These are phyloP conservation scores for Solanum pennellii DNA, from an alignment of 257 asterid species.

Conservation along the genomic window DNA sequence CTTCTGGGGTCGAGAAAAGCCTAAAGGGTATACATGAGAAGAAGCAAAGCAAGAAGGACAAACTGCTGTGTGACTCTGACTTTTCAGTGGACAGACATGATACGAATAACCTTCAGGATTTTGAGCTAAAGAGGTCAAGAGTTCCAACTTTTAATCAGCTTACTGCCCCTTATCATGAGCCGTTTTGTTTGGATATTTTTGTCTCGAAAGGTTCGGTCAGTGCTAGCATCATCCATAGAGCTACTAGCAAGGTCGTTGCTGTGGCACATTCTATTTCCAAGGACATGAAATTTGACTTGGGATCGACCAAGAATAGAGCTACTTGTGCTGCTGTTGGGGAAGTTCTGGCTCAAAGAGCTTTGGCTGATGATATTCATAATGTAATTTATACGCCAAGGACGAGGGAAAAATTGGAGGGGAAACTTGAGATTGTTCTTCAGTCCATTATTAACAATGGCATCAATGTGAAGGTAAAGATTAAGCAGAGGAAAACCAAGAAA, in stretches of 20 bases:
- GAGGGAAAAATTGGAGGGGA: slow-evolving; percentile 65
- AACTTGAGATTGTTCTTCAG: slow-evolving; percentile 57
- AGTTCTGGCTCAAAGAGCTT: slow-evolving; percentile 65
- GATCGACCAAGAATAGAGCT: slow-evolving; percentile 55
- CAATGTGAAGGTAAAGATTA: slow-evolving; percentile 64
- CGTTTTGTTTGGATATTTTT: slow-evolving; percentile 69
- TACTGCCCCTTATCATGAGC: slow-evolving; percentile 78
- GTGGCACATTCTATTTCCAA: slow-evolving; percentile 80
- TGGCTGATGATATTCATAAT: slow-evolving; percentile 79
- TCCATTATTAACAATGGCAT: slow-evolving; percentile 53
- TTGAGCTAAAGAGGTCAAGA: slow-evolving; percentile 31
- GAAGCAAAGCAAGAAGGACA: slow-evolving; percentile 18
- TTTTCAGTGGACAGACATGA: not conserved
- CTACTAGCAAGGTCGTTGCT: slow-evolving; percentile 78
- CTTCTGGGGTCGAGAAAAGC: slow-evolving; percentile 8
- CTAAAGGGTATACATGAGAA: slow-evolving; percentile 10
- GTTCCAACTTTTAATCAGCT: slow-evolving; percentile 65
- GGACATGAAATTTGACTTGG: slow-evolving; percentile 72
- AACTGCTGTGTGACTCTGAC: not conserved
- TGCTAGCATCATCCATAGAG: slow-evolving; percentile 74
- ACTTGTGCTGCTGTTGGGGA: slow-evolving; percentile 57
- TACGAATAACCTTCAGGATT: not conserved
- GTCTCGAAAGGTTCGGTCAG: slow-evolving; percentile 64
- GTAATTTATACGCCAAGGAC: slow-evolving; percentile 64
- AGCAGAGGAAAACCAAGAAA: slow-evolving; percentile 49